Conservation (phyloP, 163 green algal genomes). For the Prototheca wickerhamii region DNA sequence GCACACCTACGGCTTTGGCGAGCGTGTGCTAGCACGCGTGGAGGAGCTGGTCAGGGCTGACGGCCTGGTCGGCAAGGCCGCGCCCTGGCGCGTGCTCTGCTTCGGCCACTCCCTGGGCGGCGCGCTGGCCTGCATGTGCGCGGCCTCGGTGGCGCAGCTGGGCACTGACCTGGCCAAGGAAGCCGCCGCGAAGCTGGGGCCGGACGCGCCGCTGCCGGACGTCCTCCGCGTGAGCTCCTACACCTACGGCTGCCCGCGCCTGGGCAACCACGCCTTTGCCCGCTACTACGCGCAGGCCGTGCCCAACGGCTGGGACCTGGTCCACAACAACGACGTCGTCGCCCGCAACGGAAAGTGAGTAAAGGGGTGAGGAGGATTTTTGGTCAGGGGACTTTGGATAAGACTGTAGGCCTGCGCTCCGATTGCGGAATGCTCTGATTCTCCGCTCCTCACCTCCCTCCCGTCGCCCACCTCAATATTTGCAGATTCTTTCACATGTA, state of each 20-base stretch:
- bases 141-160: conserved; percentile 9
- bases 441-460: too few species aligned
- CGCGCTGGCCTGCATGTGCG: conserved; percentile 40
- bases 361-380: too few species aligned
- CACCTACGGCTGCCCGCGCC: conserved; percentile 62
- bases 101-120: conserved; percentile 45
- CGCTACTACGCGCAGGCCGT: conserved; percentile 48
- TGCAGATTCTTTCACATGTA: conserved; percentile 4
- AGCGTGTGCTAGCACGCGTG: neutral
- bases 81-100: neutral
- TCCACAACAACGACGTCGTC: conserved; percentile 57
- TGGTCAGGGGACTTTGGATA: too few species aligned
- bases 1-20: neutral
- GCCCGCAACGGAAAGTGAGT: neutral
- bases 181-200: neutral
- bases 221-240: conserved; percentile 25
- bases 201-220: neutral
- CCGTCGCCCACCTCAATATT: too few species aligned
- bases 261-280: conserved; percentile 60
- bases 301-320: conserved; percentile 52
- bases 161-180: neutral
- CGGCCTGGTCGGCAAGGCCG: neutral
- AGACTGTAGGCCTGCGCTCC: too few species aligned
- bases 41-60: neutral
- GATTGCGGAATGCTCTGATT: too few species aligned